A percentile compares a stretch with the other conserved stretches of the same genome.
Evolutionary conservation across 1,139 yeast species (phyloP).

Genomic region (Protomyces macrosporus): DNA sequence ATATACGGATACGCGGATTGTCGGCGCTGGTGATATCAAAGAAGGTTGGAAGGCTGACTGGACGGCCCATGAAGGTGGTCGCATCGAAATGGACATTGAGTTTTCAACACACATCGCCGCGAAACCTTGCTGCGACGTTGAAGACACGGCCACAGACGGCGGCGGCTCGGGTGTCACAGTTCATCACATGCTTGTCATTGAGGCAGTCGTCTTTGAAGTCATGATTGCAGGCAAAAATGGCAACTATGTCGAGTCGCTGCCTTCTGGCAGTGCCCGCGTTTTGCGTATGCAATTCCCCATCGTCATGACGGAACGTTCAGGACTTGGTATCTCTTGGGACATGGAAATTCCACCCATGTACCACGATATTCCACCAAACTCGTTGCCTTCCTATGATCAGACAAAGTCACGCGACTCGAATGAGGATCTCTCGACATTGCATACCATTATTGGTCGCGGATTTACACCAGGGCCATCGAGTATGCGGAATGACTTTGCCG

Average conservation of each 20-base stretch:
- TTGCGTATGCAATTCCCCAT: conserved; percentile 88
- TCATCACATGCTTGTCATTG: conserved; percentile 70
- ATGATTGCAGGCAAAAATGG: conserved; percentile 38
- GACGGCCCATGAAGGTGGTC: conserved; percentile 36
- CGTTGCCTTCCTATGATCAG: conserved; percentile 48
- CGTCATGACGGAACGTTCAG: conserved; percentile 78
- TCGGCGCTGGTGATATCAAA: conserved; percentile 73
- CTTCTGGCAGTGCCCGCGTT: conserved; percentile 80
- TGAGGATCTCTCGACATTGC: conserved; percentile 14
- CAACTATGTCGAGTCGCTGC: conserved; percentile 35
- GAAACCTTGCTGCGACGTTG: conserved; percentile 45
- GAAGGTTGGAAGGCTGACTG: conserved; percentile 95
- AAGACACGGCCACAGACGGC: conserved; percentile 40
- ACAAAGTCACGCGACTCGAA: conserved; percentile 8
- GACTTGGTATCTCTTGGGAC: conserved; percentile 96
- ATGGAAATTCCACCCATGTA: conserved; percentile 98
- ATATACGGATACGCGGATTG: conserved; percentile 65
- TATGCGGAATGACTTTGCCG: not conserved
- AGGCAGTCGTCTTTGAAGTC: conserved; percentile 92
- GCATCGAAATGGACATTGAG: conserved; percentile 31
- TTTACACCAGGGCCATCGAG: conserved; percentile 3
- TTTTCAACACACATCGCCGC: conserved; percentile 45
- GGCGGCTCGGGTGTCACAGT: conserved; percentile 74
- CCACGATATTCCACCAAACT: conserved; percentile 62
- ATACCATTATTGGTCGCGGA: conserved; percentile 13